Base-by-base conservation (phyloP, 345 rosid genomes). In the Eucalyptus curtisii region DNA sequence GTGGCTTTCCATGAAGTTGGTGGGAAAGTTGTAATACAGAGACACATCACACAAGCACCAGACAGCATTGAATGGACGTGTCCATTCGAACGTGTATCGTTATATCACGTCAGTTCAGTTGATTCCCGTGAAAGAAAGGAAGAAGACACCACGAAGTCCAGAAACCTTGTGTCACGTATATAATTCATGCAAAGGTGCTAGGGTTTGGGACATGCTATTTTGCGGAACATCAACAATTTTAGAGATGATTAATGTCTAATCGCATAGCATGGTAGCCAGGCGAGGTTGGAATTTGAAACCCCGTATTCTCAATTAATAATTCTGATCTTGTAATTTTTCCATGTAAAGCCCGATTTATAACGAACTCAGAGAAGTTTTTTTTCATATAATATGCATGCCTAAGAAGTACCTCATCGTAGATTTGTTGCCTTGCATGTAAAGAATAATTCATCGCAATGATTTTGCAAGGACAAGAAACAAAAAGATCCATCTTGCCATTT, bases 291-390 rank as follows among this genome's bases (percentile, higher is more conserved):
- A 37, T 71, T 19, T 37, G 27, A 33, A 33, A 19, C 10, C 47
- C 47, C 5, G 1, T 5, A 19, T 71, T 2, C 45, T 17, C 81
- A 6, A 0, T 33, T 37, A 5, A 37, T 71, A 20, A 71, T 71
- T 20, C 8, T 0, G 14, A 37, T 40, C 27, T 37, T 11, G 27
- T 76, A 20, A 11, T 37, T 76, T 71, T 76, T 6, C 25, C 44
- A 3, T 37, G 27, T 76, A 9, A 71, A 71, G 45, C 25, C 13
- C 27, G 27, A 19, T 14, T 37, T 76, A 19, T 3, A 37, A 19
- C 0, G 0, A 37, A 20, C 8, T 19, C 2, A 10, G 0, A 37
- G 14, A 71, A 71, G 81, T 10, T 1, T n/a, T 37, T 37, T 37
- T 19, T 10, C 8, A 37, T 40, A 10, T 71, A 31, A 19, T 11